Evolutionary conservation across 1,284 basidiomycete species (phyloP), one percentile per base, ranked within the genome.

Genomic region (Laetiporus sulphureus): DNA sequence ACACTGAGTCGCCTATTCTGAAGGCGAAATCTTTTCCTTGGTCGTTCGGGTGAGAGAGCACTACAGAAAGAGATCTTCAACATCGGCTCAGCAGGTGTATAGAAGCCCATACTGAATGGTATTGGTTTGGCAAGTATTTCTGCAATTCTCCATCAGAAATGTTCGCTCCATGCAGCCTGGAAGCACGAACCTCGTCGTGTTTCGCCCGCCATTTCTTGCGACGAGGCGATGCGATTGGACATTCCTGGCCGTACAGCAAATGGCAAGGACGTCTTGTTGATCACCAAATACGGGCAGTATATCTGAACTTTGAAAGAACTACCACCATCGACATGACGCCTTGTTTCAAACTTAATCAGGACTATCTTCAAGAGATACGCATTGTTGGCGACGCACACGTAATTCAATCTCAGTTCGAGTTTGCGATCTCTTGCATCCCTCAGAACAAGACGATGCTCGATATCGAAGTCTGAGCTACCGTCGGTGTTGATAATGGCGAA

Each of bases 281-380:
- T 67, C 38, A 99, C 68, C 39, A 99, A 72, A 61, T 89, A 99
- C 2, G 96, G 94, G 51, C 82, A 83, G 60, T 93, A 99, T 40
- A 99, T 83, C 63, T 99, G 95, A 1, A 98, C 91, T 64, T 91
- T 95, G 75, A 97, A 96, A 1, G 95, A 93, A n/a, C 96, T 94
- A 3, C 95, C 96, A 10, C 93, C 90, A 46, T 97, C 80, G 2
- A 90, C 82, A 63, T 91, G 91, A 32, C 83, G 83, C 38, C 84
- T 90, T 7, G 41, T 3, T 46, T 35, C 20, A 5, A 2, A 13
- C 23, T 13, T 15, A 4, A 44, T 1, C 27, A n/a, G 35, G 35
- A n/a, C 8, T 20, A 18, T 35, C 20, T 3, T 15, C 34, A 5
- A 13, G 25, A 13, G 16, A 33, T 13, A n/a, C 30, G 13, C 27